A percentile compares a stretch with the other conserved stretches of the same genome.
phyloP scores from a whole-genome alignment of 176 grass and related monocot genomes.

The Leersia perrieri region DNA sequence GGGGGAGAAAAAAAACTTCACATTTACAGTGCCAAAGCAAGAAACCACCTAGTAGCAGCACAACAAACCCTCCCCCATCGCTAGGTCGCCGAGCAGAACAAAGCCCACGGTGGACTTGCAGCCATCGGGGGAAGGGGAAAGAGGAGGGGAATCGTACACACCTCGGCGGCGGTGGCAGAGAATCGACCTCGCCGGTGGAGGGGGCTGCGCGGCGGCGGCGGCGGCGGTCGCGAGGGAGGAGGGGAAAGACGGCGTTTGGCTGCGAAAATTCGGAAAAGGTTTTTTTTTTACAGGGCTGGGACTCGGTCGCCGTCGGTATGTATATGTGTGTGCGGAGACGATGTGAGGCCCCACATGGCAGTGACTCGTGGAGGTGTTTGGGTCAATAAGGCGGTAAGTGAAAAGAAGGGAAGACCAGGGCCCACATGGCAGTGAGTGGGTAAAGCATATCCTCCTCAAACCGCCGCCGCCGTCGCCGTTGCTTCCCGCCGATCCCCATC shows the following conservation, averaged over 20 bases:
- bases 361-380: neutral
- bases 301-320: neutral
- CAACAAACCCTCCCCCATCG: neutral
- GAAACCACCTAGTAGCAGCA: neutral
- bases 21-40: neutral
- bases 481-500: too few relatives aligned
- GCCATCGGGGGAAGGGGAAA: neutral
- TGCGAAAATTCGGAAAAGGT: neutral
- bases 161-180: neutral
- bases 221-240: neutral
- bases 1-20: neutral
- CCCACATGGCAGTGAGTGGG: neutral
- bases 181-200: neutral
- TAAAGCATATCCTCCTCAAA: neutral
- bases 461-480: too few relatives aligned
- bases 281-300: neutral
- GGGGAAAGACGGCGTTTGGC: neutral
- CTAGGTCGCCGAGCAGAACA: too few relatives aligned
- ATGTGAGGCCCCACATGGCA: neutral
- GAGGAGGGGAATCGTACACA: neutral
- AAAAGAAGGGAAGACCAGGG: too few relatives aligned
- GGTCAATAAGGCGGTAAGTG: too few relatives aligned
- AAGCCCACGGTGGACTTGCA: neutral
- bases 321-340: neutral
- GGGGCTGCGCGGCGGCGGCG: neutral